Base-by-base conservation (phyloP, 805 yeast species). In the Lachancea fermentati region DNA sequence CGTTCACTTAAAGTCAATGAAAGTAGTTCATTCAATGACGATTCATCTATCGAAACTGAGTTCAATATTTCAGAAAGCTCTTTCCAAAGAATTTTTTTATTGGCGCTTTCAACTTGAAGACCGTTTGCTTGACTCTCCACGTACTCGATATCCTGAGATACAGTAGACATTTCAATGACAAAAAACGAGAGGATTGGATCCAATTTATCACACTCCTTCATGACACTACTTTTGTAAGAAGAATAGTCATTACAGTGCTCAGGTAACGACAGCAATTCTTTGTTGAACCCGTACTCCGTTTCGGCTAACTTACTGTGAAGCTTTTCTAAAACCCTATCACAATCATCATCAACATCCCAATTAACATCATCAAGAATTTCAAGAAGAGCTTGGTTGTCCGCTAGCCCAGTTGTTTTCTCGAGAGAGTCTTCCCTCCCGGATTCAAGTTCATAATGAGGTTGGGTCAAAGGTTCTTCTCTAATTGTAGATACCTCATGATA, bases 41-140 rank as follows among this genome's bases (percentile, higher is more conserved):
- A 62, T 13, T 75, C 75, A 46, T 79, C 79, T 19, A 87, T 68
- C 41, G 80, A 75, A 6, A 85, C 83, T n/a, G 85, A 81, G 36
- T 74, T 73, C 45, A 88, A 62, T 34, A 88, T 69, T n/a, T 72
- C 76, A 30, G 75, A 75, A 40, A 88, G 69, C 45, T 85, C 88
- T 34, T 73, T 76, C 70, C 79, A 81, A 17, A 88, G 66, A n/a
- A 72, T 58, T 52, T 85, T 85, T 59, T 84, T 85, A 62, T 89
- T 89, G 32, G 85, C 79, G 4, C 91, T 77, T 49, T 80, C 81
- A 5, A 89, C 81, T 61, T 89, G 96, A 13, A 87, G 62, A 36
- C 95, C 95, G 51, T 82, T 78, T 2, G 89, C 79, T 55, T 81
- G 84, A 26, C 70, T 68, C 54, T 87, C 95, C 31, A 88, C 78